Base-by-base conservation (phyloP, 139 green algal genomes). In the Monoraphidium neglectum region DNA sequence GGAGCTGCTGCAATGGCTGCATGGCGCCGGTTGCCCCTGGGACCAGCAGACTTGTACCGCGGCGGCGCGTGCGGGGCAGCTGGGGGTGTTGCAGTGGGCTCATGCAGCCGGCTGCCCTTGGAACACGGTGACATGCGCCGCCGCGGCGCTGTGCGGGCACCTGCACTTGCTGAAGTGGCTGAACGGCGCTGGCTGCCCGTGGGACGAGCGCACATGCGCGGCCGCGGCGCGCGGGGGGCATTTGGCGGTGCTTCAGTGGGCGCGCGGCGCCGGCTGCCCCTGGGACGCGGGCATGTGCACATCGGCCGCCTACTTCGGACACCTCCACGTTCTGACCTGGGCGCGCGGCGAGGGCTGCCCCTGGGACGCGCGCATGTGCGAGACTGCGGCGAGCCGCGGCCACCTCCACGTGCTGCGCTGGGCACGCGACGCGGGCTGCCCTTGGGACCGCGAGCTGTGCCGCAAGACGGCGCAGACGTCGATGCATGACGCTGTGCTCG, bases 181-280 rank as follows among this genome's bases (percentile, higher is more conserved):
- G 21, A 60, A 21, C 18, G 51, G 21, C 18, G 18, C 18, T 18
- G 51, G 51, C 51, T 60, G 51, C 21, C 51, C 51, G 18, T 60
- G 51, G 51, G 51, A 60, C 51, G 51, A 60, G 51, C 18, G 51
- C 18, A 21, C 21, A 18, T 60, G 51, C 51, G 21, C 18, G 18
- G 51, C 51, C 18, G 51, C 51, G 21, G 51, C 51, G 18, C 18
- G 51, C 51, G 18, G 21, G 21, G 51, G 51, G 51, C 51, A 60
- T 60, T 60, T 60, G 21, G 51, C 51, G 51, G 51, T 60, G 51
- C 51, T 60, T 60, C 51, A 60, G 51, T 60, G 51, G 51, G 51
- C 51, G 21, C 51, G 51, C 18, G 51, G 18, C 18, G 18, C 18
- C 51, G 51, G 51, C 18, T 60, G 51, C 21, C 51, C 51, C 51